Base-by-base conservation (phyloP, 345 rosid genomes). In the Camelina hispida region DNA sequence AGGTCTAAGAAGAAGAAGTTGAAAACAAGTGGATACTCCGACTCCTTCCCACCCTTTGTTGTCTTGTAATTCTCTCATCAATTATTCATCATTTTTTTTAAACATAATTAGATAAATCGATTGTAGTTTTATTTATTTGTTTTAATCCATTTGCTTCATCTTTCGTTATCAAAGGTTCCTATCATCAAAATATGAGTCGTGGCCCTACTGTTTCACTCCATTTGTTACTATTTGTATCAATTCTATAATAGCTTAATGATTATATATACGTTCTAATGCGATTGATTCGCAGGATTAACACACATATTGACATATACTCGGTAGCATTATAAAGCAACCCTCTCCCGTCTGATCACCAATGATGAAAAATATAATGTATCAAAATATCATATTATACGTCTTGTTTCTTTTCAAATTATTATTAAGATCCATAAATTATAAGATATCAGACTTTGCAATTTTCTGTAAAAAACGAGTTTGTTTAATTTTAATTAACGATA, bases 131-230 rank as follows among this genome's bases (percentile, higher is more conserved):
- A 2, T 28, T 69, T 83, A 86, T 87, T 88, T 87, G 86, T 88
- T 87, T 85, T 74, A 85, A 85, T 90, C 82, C 88, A 84, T 90
- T 93, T 93, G 91, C 90, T 56, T 65, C 89, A 81, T 84, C 89
- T 80, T 80, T 88, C 83, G 72, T 76, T 72, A 82, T 85, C 86
- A 79, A 66, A 78, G 81, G 84, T 88, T 85, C 87, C 60, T 60
- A 44, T 75, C 78, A 57, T 78, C 60, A 79, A 80, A 78, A 74
- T 74, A 58, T 50, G 56, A 57, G 9, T 20, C 81, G 60, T 72
- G 74, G 62, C 51, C 77, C 76, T 43, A 66, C n/a, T 22, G 64
- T 57, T 50, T 71, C 58, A 54, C 69, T n/a, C 55, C 47, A 40
- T 52, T 65, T 65, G 25, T 34, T 30, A 61, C 40, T 51, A 68